Conservation (phyloP, 2,329 filamentous ascomycete species). For the Nemania diffusa region DNA sequence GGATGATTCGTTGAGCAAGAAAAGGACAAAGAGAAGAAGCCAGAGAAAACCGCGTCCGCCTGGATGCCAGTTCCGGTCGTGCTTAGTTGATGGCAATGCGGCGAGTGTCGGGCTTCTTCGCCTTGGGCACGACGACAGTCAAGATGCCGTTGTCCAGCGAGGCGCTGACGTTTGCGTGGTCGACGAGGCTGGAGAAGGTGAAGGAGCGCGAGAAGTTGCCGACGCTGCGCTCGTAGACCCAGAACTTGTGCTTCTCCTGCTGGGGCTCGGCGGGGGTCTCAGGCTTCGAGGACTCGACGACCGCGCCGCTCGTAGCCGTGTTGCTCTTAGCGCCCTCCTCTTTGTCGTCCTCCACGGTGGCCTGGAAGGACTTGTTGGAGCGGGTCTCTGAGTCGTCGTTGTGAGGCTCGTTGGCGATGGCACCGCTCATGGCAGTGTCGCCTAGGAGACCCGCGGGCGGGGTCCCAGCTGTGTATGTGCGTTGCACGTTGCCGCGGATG, state of each 20-base stretch:
- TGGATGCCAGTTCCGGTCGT: background rate
- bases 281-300: constrained; percentile 50
- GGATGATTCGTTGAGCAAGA: background rate
- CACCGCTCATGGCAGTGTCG: constrained; percentile 47
- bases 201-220: constrained; percentile 76
- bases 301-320: constrained; percentile 44
- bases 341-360: constrained; percentile 73
- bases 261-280: constrained; percentile 37
- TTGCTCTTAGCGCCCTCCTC: constrained; percentile 45
- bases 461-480: constrained; percentile 66
- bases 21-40: background rate
- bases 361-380: constrained; percentile 60
- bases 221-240: constrained; percentile 73
- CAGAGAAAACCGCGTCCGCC: background rate
- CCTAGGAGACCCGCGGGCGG: constrained; percentile 62
- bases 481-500: constrained; percentile 76
- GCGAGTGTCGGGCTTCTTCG: constrained; percentile 66
- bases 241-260: constrained; percentile 67
- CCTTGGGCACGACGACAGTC: constrained; percentile 72
- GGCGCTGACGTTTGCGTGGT: constrained; percentile 70
- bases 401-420: constrained; percentile 53
- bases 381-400: constrained; percentile 38
- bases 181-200: constrained; percentile 72
- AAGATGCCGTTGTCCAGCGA: constrained; percentile 73
- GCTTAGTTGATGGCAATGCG: constrained; percentile 65